Base-by-base conservation (phyloP, 345 rosid species). In the Populus nigra region DNA sequence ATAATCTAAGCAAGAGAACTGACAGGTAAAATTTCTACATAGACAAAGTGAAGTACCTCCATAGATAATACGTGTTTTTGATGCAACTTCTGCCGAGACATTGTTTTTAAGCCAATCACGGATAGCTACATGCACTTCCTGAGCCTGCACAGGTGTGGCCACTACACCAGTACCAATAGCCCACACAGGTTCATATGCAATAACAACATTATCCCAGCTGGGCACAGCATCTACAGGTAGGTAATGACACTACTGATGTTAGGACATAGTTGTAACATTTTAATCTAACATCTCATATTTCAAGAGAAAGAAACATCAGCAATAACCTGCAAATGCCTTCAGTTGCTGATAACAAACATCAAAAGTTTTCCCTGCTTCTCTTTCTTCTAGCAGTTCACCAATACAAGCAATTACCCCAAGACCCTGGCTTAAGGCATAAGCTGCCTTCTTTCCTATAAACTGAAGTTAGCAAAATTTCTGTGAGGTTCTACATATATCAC, bases 111-210 rank as follows among this genome's bases (percentile, higher is more conserved):
- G 99, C 99, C 99, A 96, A 80, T 85, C 92, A 10, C 97, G 98
- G 38, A 89, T 80, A 84, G 98, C 94, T 43, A 84, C 89, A 80
- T 96, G 98, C 65, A 96, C 97, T 88, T 93, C 99, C 81, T 94
- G 97, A 77, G 99, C 98, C 83, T 96, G 99, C 82, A 79, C 84
- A 2, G 99, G 98, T 31, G 97, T 84, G 72, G 99, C 98, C 77
- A 96, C 99, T 79, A 93, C 94, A 76, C 99, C 99, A 65, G 98
- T 93, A 77, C 97, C 99, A 82, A 96, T 96, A 77, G 99, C 99
- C 99, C 99, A 96, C 36, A 96, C 98, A 70, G 99, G 98, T 85
- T 96, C 99, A 70, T 96, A 96, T 2, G 99, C 99, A 75, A 96
- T 89, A 39, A 96, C 99, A 62, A 93, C 72, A 72, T 89, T 84